Evolutionary conservation across 768 basidiomycete genomes (phyloP).

Genomic region (Scleroderma bovista): DNA sequence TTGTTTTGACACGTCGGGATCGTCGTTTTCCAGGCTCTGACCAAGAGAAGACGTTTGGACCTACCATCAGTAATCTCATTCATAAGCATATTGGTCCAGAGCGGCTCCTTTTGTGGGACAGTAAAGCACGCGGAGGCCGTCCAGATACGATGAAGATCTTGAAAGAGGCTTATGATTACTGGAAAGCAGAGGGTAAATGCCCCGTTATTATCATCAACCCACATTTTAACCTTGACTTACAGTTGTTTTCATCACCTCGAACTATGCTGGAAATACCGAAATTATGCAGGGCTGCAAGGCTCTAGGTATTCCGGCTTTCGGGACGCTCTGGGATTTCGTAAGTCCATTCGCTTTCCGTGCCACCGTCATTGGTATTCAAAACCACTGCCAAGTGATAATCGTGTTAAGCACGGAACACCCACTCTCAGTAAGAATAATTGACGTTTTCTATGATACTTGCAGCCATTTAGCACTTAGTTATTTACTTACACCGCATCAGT

Average conservation of each 20-base stretch:
- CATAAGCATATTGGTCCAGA: conserved; percentile 67
- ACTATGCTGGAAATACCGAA: conserved; percentile 71
- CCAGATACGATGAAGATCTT: conserved; percentile 75
- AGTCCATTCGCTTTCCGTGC: conserved; percentile 8
- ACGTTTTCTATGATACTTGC: too few species aligned
- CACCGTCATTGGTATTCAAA: conserved; percentile 1
- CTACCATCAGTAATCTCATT: conserved; percentile 71
- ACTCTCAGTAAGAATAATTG: too few species aligned
- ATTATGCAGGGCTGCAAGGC: conserved; percentile 76
- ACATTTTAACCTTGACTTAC: background rate
- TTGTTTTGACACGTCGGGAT: conserved; percentile 11
- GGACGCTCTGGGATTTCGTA: conserved; percentile 69
- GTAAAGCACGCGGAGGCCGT: conserved; percentile 64
- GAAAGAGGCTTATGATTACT: conserved; percentile 60
- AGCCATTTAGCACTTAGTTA: too few species aligned
- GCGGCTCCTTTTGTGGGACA: conserved; percentile 73
- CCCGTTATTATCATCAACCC: background rate
- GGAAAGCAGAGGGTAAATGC: conserved; percentile 60
- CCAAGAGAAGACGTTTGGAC: conserved; percentile 80
- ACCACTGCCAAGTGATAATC: too few species aligned
- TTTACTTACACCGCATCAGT: too few species aligned
- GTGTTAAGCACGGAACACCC: background rate
- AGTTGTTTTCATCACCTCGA: conserved; percentile 85
- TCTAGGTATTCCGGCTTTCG: conserved; percentile 61
- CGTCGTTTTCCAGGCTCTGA: conserved; percentile 52